Evolutionary conservation across 495 filamentous ascomycete species (phyloP).

Genomic region (Penicillium canescens): DNA sequence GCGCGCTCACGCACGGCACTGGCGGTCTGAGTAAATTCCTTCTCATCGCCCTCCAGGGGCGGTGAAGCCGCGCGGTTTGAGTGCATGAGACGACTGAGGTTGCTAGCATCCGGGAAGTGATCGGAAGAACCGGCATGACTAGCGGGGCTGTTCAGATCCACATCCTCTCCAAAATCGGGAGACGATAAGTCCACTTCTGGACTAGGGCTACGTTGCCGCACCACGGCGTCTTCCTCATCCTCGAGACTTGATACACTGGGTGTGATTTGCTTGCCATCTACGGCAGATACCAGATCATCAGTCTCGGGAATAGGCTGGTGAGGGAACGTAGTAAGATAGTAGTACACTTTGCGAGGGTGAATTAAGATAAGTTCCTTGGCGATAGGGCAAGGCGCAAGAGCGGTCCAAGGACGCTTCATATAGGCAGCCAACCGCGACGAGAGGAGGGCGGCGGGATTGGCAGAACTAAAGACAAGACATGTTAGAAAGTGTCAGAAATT

Average conservation of each 20-base stretch:
- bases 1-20: constrained; percentile 78
- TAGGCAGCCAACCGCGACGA: constrained; percentile 88
- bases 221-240: constrained; percentile 71
- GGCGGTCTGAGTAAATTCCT: constrained; percentile 94
- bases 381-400: constrained; percentile 78
- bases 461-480: constrained; percentile 61
- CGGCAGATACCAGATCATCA: constrained; percentile 46
- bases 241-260: constrained; percentile 80
- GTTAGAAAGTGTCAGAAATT: constrained; percentile 30
- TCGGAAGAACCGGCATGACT: constrained; percentile 54
- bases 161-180: constrained; percentile 78
- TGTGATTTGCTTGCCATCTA: constrained; percentile 63
- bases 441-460: constrained; percentile 92
- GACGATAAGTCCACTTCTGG: constrained; percentile 92
- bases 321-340: constrained; percentile 82
- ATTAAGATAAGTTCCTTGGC: constrained; percentile 90
- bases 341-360: constrained; percentile 94
- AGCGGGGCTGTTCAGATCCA: constrained; percentile 40
- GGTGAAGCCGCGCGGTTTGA: constrained; percentile 75
- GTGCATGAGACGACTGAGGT: constrained; percentile 50
- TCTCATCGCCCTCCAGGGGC: constrained; percentile 91
- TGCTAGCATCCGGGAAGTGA: constrained; percentile 30
- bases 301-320: constrained; percentile 82
- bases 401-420: constrained; percentile 85
- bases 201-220: constrained; percentile 75